Percentiles rank a stretch among this genome's conserved stretches.
These are phyloP conservation scores for Cochliopodium minus DNA, from an alignment of 208 protist species.

Conservation along the genomic window DNA sequence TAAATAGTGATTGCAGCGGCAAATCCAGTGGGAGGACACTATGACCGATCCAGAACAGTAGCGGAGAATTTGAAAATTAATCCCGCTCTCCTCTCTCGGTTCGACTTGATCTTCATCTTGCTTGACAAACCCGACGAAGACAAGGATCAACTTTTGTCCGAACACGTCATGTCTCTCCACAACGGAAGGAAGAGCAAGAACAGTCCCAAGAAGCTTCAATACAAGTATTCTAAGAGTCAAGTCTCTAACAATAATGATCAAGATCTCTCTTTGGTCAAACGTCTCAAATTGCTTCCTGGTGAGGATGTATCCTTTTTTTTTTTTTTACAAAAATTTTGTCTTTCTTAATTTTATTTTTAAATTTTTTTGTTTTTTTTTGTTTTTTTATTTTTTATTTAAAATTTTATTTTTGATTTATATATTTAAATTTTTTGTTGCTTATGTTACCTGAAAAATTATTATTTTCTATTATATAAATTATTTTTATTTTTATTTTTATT, in stretches of 20 bases:
- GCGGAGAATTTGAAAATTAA: constrained; percentile 82
- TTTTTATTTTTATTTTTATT: too few relatives aligned
- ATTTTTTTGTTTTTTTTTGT: too few relatives aligned
- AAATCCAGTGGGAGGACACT: constrained; percentile 81
- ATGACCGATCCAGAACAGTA: constrained; percentile 72
- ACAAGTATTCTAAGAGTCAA: not conserved
- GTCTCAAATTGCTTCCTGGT: not conserved
- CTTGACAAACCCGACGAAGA: constrained; percentile 54
- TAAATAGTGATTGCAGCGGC: constrained; percentile 90
- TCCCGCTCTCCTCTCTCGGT: constrained; percentile 82
- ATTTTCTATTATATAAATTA: too few relatives aligned
- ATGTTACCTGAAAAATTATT: too few relatives aligned
- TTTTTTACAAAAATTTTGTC: too few relatives aligned
- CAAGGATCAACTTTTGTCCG: constrained; percentile 45
- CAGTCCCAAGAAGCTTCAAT: not conserved
- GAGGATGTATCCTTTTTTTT: not conserved
- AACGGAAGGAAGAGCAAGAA: not conserved
- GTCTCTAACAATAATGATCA: not conserved
- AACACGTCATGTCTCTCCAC: constrained; percentile 75
- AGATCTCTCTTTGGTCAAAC: too few relatives aligned
- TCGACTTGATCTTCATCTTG: constrained; percentile 92
- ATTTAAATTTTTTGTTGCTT: too few relatives aligned
- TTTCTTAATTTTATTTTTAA: too few relatives aligned
- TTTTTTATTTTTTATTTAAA: too few relatives aligned
- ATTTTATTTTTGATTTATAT: too few relatives aligned